phyloP scores from a whole-genome alignment of 371 early-diverging fungal species.

The Mucor plumbeus region DNA sequence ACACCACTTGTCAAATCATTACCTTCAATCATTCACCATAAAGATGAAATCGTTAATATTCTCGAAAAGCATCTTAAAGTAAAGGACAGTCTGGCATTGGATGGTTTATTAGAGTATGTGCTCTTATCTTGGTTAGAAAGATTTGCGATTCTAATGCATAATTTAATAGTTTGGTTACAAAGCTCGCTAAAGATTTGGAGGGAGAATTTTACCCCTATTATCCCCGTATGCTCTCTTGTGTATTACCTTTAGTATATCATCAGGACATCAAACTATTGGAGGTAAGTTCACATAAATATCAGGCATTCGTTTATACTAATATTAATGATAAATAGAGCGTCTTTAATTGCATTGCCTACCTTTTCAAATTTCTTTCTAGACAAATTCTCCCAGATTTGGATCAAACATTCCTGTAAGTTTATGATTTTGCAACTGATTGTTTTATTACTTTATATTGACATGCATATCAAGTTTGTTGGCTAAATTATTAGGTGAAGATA shows the following conservation, averaged over 20 bases:
- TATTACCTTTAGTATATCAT: slow-evolving; percentile 68
- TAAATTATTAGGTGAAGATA: slow-evolving; percentile 72
- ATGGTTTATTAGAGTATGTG: slow-evolving; percentile 78
- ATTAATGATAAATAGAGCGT: slow-evolving; percentile 55
- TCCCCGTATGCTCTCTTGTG: slow-evolving; percentile 59
- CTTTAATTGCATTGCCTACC: slow-evolving; percentile 87
- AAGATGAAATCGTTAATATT: slow-evolving; percentile 73
- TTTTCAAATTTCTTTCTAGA: slow-evolving; percentile 88
- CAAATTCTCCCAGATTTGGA: slow-evolving; percentile 71
- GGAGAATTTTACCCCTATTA: slow-evolving; percentile 90
- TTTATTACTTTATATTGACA: background rate
- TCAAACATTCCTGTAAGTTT: slow-evolving; percentile 67
- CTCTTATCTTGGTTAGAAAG: background rate
- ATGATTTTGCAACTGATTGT: background rate
- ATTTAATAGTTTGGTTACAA: slow-evolving; percentile 67
- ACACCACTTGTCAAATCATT: slow-evolving; percentile 71
- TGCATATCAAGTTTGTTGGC: slow-evolving; percentile 57
- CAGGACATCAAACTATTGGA: slow-evolving; percentile 79
- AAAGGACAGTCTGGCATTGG: slow-evolving; percentile 65
- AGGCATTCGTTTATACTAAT: too few relatives aligned
- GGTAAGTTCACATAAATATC: slow-evolving; percentile 40
- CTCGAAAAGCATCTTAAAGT: slow-evolving; percentile 71
- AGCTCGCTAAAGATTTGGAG: slow-evolving; percentile 89
- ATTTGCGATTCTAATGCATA: background rate
- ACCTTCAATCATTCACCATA: slow-evolving; percentile 88